These are phyloP conservation scores for Hypocrella siamensis DNA, from an alignment of 2,329 filamentous ascomycete species.

Conservation along the genomic window DNA sequence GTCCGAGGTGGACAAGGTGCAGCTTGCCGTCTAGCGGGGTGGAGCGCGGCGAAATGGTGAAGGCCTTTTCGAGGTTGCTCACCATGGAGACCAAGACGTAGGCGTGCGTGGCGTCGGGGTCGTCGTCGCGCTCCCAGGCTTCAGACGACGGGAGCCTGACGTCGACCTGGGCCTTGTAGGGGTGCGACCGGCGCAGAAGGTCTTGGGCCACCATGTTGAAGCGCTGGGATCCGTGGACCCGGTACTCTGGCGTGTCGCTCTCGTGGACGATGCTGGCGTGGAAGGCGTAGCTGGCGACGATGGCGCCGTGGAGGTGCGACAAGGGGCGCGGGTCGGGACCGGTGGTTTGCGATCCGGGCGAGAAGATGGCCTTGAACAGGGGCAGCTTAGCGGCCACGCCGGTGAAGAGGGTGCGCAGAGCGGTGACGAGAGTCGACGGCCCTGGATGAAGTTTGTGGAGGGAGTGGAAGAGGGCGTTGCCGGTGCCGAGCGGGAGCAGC, in stretches of 20 bases:
- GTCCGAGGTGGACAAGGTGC: slow-evolving; percentile 60
- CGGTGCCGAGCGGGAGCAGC: slow-evolving; percentile 47
- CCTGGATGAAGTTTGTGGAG: slow-evolving; percentile 35
- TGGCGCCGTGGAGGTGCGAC: slow-evolving; percentile 47
- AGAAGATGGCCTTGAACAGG: slow-evolving; percentile 46
- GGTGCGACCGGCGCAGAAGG: slow-evolving; percentile 42
- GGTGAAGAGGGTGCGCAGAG: slow-evolving; percentile 41
- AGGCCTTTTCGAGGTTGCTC: slow-evolving; percentile 66
- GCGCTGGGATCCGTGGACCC: slow-evolving; percentile 58
- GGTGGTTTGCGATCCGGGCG: slow-evolving; percentile 35
- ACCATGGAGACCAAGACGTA: slow-evolving; percentile 68
- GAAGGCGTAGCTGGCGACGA: slow-evolving; percentile 81
- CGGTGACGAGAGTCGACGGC: slow-evolving; percentile 28
- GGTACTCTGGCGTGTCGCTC: slow-evolving; percentile 71
- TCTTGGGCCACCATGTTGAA: slow-evolving; percentile 76
- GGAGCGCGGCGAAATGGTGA: slow-evolving; percentile 64
- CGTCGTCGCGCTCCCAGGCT: slow-evolving; percentile 11
- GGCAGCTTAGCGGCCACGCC: slow-evolving; percentile 41
- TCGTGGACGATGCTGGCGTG: slow-evolving; percentile 82
- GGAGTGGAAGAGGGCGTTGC: slow-evolving; percentile 49
- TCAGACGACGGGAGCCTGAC: slow-evolving; percentile 9
- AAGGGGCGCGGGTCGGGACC: slow-evolving; percentile 18
- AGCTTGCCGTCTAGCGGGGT: slow-evolving; percentile 55
- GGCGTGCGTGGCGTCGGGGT: slow-evolving; percentile 38
- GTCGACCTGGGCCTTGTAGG: slow-evolving; percentile 29